Evolutionary conservation across 495 filamentous ascomycete species (phyloP).

Genomic region (Friedmanniomyces simplex): DNA sequence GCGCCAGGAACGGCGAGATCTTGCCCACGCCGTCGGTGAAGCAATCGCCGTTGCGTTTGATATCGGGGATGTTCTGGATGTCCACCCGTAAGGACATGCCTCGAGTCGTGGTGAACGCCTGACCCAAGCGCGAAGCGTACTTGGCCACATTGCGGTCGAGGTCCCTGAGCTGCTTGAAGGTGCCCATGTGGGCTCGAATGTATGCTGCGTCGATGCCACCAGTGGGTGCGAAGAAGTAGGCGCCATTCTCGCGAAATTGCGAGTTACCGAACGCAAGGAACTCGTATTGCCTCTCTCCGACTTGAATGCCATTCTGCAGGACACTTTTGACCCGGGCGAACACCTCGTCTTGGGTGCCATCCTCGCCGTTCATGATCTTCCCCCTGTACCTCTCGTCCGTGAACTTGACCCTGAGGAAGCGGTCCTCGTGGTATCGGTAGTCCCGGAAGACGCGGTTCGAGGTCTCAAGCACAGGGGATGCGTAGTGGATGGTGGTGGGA

Average conservation of each 20-base stretch:
- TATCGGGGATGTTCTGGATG: conserved; percentile 48
- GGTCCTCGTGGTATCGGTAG: conserved; percentile 56
- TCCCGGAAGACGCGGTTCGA: conserved; percentile 79
- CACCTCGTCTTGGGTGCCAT: conserved; percentile 53
- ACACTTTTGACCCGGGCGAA: conserved; percentile 64
- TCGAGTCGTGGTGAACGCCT: conserved; percentile 90
- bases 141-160: conserved; percentile 54
- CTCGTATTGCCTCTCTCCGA: conserved; percentile 72
- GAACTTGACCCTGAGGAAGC: conserved; percentile 87
- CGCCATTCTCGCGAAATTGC: conserved; percentile 84
- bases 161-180: conserved; percentile 59
- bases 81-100: conserved; percentile 45
- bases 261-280: conserved; percentile 95
- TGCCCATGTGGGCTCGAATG: conserved; percentile 88
- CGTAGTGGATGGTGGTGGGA: conserved; percentile 70
- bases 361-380: conserved; percentile 45
- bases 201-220: conserved; percentile 50
- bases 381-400: conserved; percentile 66
- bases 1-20: conserved; percentile 68
- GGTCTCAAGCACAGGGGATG: conserved; percentile 66
- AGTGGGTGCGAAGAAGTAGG: conserved; percentile 72
- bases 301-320: conserved; percentile 64
- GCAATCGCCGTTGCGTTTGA: conserved; percentile 51
- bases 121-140: conserved; percentile 76
- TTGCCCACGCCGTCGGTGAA: conserved; percentile 95